These are phyloP conservation scores for Tuber microsphaerosporum DNA, from an alignment of 495 filamentous ascomycete species.

Conservation along the genomic window DNA sequence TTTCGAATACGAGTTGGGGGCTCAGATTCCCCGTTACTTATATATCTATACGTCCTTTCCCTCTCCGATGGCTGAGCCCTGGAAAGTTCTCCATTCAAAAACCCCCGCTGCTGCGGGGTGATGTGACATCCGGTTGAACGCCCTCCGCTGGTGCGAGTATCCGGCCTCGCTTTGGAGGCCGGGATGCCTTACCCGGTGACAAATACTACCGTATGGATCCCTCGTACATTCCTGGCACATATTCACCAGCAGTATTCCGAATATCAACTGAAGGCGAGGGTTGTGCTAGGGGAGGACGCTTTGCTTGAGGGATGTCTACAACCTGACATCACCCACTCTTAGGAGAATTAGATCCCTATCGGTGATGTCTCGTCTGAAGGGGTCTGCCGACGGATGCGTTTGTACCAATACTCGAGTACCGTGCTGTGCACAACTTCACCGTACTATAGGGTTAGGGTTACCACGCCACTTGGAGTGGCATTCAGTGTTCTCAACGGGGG, in stretches of 20 bases:
- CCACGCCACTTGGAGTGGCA: not conserved
- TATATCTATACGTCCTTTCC: not conserved
- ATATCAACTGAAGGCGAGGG: not conserved
- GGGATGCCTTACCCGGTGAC: not conserved
- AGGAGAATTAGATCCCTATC: not conserved
- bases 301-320: not conserved
- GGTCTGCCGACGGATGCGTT: not conserved
- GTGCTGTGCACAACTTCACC: not conserved
- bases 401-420: no score
- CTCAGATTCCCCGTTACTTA: not conserved
- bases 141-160: not conserved
- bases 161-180: not conserved
- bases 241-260: not conserved
- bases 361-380: not conserved
- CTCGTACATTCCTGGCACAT: not conserved
- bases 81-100: not conserved
- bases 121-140: not conserved
- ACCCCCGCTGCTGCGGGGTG: not conserved
- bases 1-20: not conserved
- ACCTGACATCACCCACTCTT: not conserved
- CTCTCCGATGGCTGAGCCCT: not conserved
- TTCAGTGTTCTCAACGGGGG: no score
- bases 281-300: not conserved
- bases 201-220: not conserved
- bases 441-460: not conserved